Conservation (phyloP, 345 rosid genomes). For the Sonneratia alba region DNA sequence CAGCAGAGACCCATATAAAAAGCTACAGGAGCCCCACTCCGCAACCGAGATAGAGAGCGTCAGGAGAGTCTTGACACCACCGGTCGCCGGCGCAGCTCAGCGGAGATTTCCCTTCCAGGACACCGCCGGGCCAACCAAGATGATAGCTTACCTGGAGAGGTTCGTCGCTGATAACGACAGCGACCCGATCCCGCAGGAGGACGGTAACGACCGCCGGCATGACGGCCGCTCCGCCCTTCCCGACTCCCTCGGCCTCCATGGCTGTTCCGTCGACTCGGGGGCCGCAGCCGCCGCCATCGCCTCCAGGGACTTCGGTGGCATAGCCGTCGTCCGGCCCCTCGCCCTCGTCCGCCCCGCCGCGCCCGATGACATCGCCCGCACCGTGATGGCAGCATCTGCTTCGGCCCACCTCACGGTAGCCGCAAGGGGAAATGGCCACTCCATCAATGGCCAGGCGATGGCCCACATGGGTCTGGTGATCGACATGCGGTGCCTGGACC, state of each 20-base stretch:
- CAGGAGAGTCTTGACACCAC: neutral
- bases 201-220: conserved; percentile 15
- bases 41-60: neutral
- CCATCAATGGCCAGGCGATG: conserved; percentile 98
- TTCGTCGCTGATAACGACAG: conserved; percentile 63
- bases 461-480: conserved; percentile 65
- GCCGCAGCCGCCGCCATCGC: conserved; percentile 22
- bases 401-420: conserved; percentile 68
- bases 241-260: conserved; percentile 49
- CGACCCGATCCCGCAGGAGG: conserved; percentile 33
- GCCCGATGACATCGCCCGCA: conserved; percentile 57
- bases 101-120: neutral
- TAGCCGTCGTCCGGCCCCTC: conserved; percentile 43
- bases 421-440: conserved; percentile 95
- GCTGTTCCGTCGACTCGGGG: conserved; percentile 28
- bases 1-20: conserved; percentile 2
- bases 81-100: neutral
- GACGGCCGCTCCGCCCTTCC: conserved; percentile 16
- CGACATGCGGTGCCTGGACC: conserved; percentile 61
- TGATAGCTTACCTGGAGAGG: conserved; percentile 72
- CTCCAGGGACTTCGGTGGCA: conserved; percentile 77
- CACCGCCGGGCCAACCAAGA: conserved; percentile 13
- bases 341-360: conserved; percentile 54
- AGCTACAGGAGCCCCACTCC: conserved; percentile 2
- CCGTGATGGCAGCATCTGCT: conserved; percentile 35